Evolutionary conservation across 306 rosid genomes (phyloP).

Genomic region (Trifolium fragiferum): DNA sequence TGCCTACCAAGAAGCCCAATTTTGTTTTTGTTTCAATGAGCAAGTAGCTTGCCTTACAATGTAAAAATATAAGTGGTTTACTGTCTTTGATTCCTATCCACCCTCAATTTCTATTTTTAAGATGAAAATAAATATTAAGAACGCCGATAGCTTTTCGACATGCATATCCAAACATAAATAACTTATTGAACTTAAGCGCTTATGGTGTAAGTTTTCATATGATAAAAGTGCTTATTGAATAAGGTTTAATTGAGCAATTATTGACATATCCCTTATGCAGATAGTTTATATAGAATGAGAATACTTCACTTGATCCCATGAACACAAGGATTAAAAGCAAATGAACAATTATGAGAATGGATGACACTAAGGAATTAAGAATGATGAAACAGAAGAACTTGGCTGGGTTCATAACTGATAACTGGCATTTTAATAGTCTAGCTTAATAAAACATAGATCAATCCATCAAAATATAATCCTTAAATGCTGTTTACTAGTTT

Average conservation of each 20-base stretch:
- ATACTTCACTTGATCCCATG: constrained; percentile 21
- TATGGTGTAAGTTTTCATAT: background rate
- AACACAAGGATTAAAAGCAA: constrained; percentile 10
- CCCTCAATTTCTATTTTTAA: constrained; percentile 4
- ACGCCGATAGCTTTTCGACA: background rate
- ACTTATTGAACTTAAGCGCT: background rate
- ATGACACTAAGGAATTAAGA: constrained; percentile 32
- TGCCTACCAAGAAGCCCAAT: constrained; percentile 7
- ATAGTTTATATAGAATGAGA: constrained; percentile 32
- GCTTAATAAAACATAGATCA: background rate
- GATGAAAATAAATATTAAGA: constrained; percentile 3
- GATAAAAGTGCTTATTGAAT: constrained; percentile 1
- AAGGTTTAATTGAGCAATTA: background rate
- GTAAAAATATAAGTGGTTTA: constrained; percentile 13
- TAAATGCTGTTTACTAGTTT: constrained; percentile 18
- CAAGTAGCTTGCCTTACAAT: constrained; percentile 17
- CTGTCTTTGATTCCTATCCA: constrained; percentile 26
- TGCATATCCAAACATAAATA: background rate
- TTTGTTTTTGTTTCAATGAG: constrained; percentile 9
- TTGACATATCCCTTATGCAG: constrained; percentile 7
- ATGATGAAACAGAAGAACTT: constrained; percentile 17
- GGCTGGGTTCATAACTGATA: constrained; percentile 20
- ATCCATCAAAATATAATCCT: constrained; percentile 10
- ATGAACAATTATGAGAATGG: constrained; percentile 19
- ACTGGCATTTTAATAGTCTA: constrained; percentile 24